Base-by-base conservation (phyloP, 75 land plant genomes). In the Selaginella tamariscina region DNA sequence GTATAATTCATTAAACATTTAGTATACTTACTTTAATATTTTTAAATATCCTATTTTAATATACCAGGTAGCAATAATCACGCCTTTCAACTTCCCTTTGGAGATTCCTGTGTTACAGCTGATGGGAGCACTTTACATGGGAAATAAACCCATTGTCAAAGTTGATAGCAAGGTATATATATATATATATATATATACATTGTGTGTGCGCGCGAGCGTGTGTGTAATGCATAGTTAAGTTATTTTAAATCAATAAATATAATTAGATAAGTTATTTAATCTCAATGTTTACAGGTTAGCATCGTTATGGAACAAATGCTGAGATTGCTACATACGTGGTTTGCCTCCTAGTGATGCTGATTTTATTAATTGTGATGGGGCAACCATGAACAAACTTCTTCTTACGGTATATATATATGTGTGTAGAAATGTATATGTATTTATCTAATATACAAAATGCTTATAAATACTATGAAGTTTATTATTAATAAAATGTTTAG, bases 91-190 rank as follows among this genome's bases (percentile, higher is more conserved):
- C 71, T 88, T 88, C 55, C 89, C 93, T 1, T 65, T 88, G 60
- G 93, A 88, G 74, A 88, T 88, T 55, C 93, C 93, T 2, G 49
- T 80, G 5, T 73, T 88, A 29, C 93, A 88, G 66, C 67, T 88
- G 32, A 80, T 95, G 92, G 99, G 99, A 62, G 99, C 99, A 32
- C 88, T 95, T n/a, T 95, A 83, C 69, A 95, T 95, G 99, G 99
- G 99, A 24, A 95, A 95, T 75, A 90, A 95, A 68, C 96, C 99
- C 30, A 24, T 90, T 65, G 77, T 95, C 55, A 95, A 95, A 81
- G 99, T 95, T 79, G 99, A 95, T 80, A 95, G 96, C 82, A 95
- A 95, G 92, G 99, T 94, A 5, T 39, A 15, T n/a, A n/a, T n/a
- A n/a, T n/a, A n/a, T n/a, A n/a, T n/a, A n/a, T n/a, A n/a, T n/a